Evolutionary conservation across 1,139 yeast species (phyloP), one percentile per base, ranked within the genome.

Genomic region (Chernovozyma sophiae-reginae): DNA sequence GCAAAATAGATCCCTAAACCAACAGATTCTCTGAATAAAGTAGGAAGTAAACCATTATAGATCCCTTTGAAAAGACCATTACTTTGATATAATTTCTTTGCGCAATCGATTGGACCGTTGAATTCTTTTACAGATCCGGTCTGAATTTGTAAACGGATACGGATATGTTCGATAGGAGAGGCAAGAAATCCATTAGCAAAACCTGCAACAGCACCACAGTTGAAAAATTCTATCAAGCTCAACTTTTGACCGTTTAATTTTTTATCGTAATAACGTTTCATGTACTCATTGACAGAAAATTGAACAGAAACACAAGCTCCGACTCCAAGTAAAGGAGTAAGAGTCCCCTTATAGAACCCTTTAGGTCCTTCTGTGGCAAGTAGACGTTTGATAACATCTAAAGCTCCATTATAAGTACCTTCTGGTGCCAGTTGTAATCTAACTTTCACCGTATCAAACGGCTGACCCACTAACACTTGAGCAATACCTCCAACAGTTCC

Each of bases 401-500:
- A 52, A 0, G 96, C 83, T 4, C 89, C 87, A 12, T 65, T 64
- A 49, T 86, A 86, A 18, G 81, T 77, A 3, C 94, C 92, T 33
- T 78, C 81, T 2, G 87, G 79, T 1, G 95, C 87, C 7, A 92
- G 81, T 54, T 90, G 97, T 34, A 90, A 69, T 45, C 97, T 74
- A 27, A 90, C 97, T 60, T 89, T 90, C 33, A 94, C 86, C 10
- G 96, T 86, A 58, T 90, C 97, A 52, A 90, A 90, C 11, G 97
- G 97, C 60, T 90, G 97, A 24, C 97, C 97, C n/a, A 84, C 86
- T 33, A 90, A 67, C 12, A 90, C 97, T 62, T 90, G 97, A 13
- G 96, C 89, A 32, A 90, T 78, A 41, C 97, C 97, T 43, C 97
- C 97, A 54, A 86, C 73, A 25, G 96, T 89, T 10, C 97, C 97